Base-by-base conservation (phyloP, 306 rosid genomes). In the Corylus heterophylla region DNA sequence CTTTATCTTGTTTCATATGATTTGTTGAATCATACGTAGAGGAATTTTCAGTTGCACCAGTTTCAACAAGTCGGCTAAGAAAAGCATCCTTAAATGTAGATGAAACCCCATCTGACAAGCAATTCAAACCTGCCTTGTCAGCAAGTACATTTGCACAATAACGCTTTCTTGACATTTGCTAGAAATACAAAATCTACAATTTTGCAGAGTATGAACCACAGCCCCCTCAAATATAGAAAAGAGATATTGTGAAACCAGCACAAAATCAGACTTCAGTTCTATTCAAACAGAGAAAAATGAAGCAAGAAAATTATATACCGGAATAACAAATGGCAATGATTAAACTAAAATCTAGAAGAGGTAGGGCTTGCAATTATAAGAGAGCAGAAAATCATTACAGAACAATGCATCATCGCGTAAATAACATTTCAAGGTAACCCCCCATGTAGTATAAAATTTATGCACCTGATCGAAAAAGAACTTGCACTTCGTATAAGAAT, bases 1-100 rank as follows among this genome's bases (percentile, higher is more conserved):
- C 84, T 54, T 74, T 74, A 69, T 84, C 85, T 67, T 81, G 90
- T 84, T 89, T 91, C 86, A 80, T 80, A 81, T 78, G 84, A 48
- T 78, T 80, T 68, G 79, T 68, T 6, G 54, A 80, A 73, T 78
- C 61, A 84, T 69, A 56, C 4, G 85, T 58, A 31, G 94, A 92
- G 59, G 97, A 91, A 83, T 87, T 92, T 89, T 94, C 92, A 55
- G 97, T 94, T n/a, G 98, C 98, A 77, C 94, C 97, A 62, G 89
- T 89, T 79, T 92, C 89, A 73, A 92, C 39, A 69, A 92, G 93
- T 66, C 96, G 96, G 77, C 85, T 77, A n/a, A 90, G 92, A 83
- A 94, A 89, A 73, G 86, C 87, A 75, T 89, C 94, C 81, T 89
- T 89, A 78, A 87, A 88, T 20, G 80, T 72, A 47, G 96, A 84